These are phyloP conservation scores for Cymodocea nodosa DNA, from an alignment of 116 monocot genomes.

Conservation along the genomic window DNA sequence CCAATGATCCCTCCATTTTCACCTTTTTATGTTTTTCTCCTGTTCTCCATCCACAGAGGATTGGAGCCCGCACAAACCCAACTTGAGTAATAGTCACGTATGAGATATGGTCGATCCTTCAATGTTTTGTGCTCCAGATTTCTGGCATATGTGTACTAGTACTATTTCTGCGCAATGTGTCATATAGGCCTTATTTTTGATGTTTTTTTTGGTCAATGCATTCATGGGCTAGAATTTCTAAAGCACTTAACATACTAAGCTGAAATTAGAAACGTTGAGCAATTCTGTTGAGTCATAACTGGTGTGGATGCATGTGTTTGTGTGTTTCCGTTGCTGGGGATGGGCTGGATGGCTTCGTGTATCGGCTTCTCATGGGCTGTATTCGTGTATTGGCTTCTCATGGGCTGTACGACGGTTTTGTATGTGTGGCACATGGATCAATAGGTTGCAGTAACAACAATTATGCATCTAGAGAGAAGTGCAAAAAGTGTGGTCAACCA, in stretches of 20 bases:
- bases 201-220: background rate
- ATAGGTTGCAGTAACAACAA: conserved; percentile 99
- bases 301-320: conserved; percentile 21
- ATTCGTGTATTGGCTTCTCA: conserved; percentile 14
- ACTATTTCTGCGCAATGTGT: too few relatives aligned
- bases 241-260: background rate
- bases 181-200: background rate
- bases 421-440: conserved; percentile 27
- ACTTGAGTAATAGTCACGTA: too few relatives aligned
- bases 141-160: too few relatives aligned
- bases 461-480: conserved; percentile 95
- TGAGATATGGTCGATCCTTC: too few relatives aligned
- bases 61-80: too few relatives aligned
- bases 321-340: conserved; percentile 15
- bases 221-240: background rate
- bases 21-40: too few relatives aligned
- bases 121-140: too few relatives aligned
- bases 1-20: too few relatives aligned
- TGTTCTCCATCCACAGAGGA: too few relatives aligned
- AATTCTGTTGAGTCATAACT: conserved; percentile 27
- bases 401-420: conserved; percentile 14
- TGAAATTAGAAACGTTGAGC: background rate
- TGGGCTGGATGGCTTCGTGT: conserved; percentile 21
- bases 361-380: conserved; percentile 16
- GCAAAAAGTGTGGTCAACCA: conserved; percentile 92